Base-by-base conservation (phyloP, 1,284 basidiomycete species). In the Heterobasidion occidentale region DNA sequence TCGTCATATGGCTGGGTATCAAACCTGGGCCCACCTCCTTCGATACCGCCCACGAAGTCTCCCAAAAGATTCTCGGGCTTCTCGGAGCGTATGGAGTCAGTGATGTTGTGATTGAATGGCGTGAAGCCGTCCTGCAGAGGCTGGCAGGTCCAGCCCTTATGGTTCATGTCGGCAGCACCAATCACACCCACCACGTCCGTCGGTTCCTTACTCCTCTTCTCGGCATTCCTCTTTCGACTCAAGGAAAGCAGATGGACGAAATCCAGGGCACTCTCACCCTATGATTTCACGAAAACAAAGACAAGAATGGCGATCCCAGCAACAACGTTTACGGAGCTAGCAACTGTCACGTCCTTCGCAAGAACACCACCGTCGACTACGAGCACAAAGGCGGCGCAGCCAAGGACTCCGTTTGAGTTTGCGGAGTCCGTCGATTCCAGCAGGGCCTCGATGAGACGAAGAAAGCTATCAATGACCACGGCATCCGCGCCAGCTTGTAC, bases 1-100 rank as follows among this genome's bases (percentile, higher is more conserved):
- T 74, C 60, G 69, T 75, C 0, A 63, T 77, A 0, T 78, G 75
- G 74, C 53, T 77, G 33, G 70, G 66, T 0, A 68, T 72, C 56
- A 2, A 8, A 58, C 74, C 74, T 15, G 63, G 64, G 44, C 68
- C 70, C 58, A 74, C 70, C 63, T 65, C 68, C 36, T 0, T 71
- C 58, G 65, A 68, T 7, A 65, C 58, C 58, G 71, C 73, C 58
- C 71, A 74, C 62, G 64, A 73, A 0, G 70, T 65, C 59, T 71
- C 74, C 36, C 66, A 67, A 7, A 60, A 65, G 36, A 75, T 77
- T 63, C 70, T 77, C 54, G 35, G 36, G 0, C 68, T 76, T 62
- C 55, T 58, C 0, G 3, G 1, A 57, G 62, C 68, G 57, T 59
- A 74, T 45, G 65, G 61, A 58, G 65, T 73, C 57, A 52, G 70